These are phyloP conservation scores for Schwanniomyces occidentalis DNA, from an alignment of 805 yeast species.

Conservation along the genomic window DNA sequence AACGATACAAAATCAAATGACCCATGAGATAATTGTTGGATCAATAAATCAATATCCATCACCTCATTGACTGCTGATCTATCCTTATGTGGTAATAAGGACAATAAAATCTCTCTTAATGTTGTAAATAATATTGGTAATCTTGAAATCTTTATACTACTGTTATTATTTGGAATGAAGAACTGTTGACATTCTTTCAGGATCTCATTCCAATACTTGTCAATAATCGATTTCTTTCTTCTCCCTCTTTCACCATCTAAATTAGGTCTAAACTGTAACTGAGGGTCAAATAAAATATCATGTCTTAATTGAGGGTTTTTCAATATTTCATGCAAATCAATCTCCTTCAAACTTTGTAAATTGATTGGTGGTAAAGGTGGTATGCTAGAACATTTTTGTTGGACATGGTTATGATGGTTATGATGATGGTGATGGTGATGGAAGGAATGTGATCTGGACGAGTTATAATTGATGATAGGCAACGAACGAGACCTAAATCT, in stretches of 20 bases:
- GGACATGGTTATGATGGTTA: slow-evolving; percentile 13
- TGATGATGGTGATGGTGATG: slow-evolving; percentile 10
- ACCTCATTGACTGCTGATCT: slow-evolving; percentile 64
- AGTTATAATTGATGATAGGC: slow-evolving; percentile 41
- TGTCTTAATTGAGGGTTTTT: slow-evolving; percentile 92
- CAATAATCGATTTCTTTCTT: slow-evolving; percentile 71
- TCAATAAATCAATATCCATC: slow-evolving; percentile 70
- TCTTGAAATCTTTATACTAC: slow-evolving; percentile 35
- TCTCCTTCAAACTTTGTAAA: slow-evolving; percentile 76
- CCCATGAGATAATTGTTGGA: slow-evolving; percentile 72
- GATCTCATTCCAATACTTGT: slow-evolving; percentile 81
- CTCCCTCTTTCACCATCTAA: slow-evolving; percentile 88
- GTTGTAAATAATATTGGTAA: slow-evolving; percentile 75
- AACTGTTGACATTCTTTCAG: slow-evolving; percentile 61
- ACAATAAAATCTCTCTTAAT: slow-evolving; percentile 71
- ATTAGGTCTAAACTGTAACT: slow-evolving; percentile 86
- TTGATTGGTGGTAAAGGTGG: slow-evolving; percentile 80
- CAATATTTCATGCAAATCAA: slow-evolving; percentile 83
- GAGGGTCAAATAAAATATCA: slow-evolving; percentile 90
- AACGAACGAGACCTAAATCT: slow-evolving; percentile 40
- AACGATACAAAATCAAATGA: slow-evolving; percentile 72
- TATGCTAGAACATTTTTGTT: slow-evolving; percentile 9
- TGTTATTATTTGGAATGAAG: slow-evolving; percentile 14
- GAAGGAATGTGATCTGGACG: slow-evolving; percentile 7
- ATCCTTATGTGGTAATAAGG: slow-evolving; percentile 78